These are phyloP conservation scores for Chalaropsis ovoidea DNA, from an alignment of 2,329 filamentous ascomycete species.

Conservation along the genomic window DNA sequence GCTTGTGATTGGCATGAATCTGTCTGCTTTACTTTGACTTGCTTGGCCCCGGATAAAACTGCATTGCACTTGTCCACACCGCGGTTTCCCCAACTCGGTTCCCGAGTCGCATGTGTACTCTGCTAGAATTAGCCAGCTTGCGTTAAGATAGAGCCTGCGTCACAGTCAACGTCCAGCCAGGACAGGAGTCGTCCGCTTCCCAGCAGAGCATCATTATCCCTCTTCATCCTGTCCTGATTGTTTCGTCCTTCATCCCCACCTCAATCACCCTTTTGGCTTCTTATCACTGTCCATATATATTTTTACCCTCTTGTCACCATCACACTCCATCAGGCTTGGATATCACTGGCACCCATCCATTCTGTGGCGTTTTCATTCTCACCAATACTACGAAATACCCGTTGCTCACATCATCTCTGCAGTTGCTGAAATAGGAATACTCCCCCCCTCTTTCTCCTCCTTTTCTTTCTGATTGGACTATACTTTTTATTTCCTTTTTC, in stretches of 20 bases:
- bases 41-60: not conserved
- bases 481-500: slow-evolving; percentile 15
- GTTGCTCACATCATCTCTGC: slow-evolving; percentile 23
- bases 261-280: not conserved
- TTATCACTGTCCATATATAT: not conserved
- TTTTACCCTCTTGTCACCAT: not conserved
- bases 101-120: not conserved
- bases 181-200: too few species aligned
- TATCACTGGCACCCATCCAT: not conserved
- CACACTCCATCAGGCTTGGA: not conserved
- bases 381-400: slow-evolving; percentile 11
- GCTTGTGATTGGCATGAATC: not conserved
- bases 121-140: slow-evolving; percentile 6
- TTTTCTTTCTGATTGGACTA: slow-evolving; percentile 4
- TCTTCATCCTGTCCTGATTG: not conserved
- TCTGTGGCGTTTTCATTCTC: not conserved
- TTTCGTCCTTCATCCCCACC: not conserved
- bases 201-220: not conserved
- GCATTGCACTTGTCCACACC: not conserved
- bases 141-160: slow-evolving; percentile 7
- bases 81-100: slow-evolving; percentile 23
- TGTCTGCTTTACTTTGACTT: not conserved
- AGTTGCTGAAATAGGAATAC: slow-evolving; percentile 22
- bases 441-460: slow-evolving; percentile 22
- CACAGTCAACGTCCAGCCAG: not conserved